Evolutionary conservation across 2,329 filamentous ascomycete species (phyloP), one percentile per base, ranked within the genome.

Genomic region (Cladosporium sp.): DNA sequence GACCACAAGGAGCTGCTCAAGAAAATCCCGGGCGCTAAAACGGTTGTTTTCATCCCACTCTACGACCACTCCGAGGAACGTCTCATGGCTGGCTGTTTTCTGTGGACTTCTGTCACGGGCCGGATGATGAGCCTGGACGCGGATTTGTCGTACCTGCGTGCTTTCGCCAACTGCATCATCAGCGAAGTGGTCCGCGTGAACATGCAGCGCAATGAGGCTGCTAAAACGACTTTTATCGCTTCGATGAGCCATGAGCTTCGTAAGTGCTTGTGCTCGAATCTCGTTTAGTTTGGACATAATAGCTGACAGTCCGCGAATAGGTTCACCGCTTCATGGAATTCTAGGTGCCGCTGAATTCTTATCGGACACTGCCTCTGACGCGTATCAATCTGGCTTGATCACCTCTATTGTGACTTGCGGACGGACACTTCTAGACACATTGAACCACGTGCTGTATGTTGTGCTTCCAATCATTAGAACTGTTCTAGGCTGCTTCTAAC

Each of bases 201-300:
- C 31, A 69, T 68, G 16, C 58, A 70, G 18, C 63, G 64, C 8
- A 66, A 70, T 9, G 74, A 77, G 41, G 71, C 72, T 46, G 70
- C 72, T 10, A 78, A 79, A 49, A 71, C 71, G 0, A 75, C 76
- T 3, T 75, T 79, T 18, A 70, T 79, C 9, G 71, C 72, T 0
- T 74, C 71, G 0, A 73, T 78, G n/a, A 74, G 70, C 37, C 77
- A 79, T 56, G 77, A 79, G 54, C 64, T 79, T 5, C 67, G 74
- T 43, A 48, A 41, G 45, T 46, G 6, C 10, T 22, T 9, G 16
- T n/a, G 5, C 5, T n/a, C 9, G 37, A 9, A 37, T 2, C 9
- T 37, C n/a, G 9, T 9, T 43, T 9, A 28, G 9, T 37, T 3
- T 13, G 4, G 22, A 19, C 32, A 37, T 16, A 28, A 46, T n/a